Evolutionary conservation across 2,329 filamentous ascomycete genomes (phyloP).

Genomic region (Moelleriella libera): DNA sequence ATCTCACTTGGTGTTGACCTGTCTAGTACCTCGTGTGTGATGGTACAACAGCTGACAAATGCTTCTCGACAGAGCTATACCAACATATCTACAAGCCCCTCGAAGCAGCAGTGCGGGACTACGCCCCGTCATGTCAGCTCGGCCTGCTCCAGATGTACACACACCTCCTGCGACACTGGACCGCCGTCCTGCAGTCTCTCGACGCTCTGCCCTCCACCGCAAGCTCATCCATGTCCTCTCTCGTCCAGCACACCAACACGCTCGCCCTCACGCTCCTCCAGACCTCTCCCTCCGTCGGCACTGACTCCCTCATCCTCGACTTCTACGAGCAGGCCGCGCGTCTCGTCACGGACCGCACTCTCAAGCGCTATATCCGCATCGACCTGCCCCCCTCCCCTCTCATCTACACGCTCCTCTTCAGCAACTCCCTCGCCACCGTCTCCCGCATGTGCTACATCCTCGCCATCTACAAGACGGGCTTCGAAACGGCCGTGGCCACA

Average conservation of each 20-base stretch:
- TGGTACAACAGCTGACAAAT: background rate
- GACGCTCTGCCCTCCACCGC: conserved; percentile 20
- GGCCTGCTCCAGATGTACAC: conserved; percentile 55
- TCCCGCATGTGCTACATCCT: conserved; percentile 59
- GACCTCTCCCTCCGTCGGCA: conserved; percentile 24
- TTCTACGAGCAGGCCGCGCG: conserved; percentile 53
- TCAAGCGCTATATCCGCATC: conserved; percentile 45
- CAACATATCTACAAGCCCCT: conserved; percentile 32
- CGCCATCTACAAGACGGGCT: conserved; percentile 58
- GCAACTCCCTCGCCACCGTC: conserved; percentile 43
- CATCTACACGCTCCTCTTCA: conserved; percentile 60
- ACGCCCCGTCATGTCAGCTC: conserved; percentile 36
- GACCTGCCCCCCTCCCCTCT: conserved; percentile 52
- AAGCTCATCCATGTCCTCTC: conserved; percentile 21
- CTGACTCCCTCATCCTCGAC: conserved; percentile 45
- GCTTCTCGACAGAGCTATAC: conserved; percentile 30
- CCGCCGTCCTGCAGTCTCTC: conserved; percentile 25
- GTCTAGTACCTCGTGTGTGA: background rate
- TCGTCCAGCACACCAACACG: conserved; percentile 35
- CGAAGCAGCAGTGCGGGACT: conserved; percentile 35
- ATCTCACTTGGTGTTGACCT: too few species aligned
- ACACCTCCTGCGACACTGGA: conserved; percentile 48
- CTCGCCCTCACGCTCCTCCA: conserved; percentile 48
- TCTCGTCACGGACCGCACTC: conserved; percentile 35
- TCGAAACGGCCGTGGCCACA: conserved; percentile 47